phyloP scores from a whole-genome alignment of 2,329 filamentous ascomycete genomes.

The Teratosphaeria nubilosa region DNA sequence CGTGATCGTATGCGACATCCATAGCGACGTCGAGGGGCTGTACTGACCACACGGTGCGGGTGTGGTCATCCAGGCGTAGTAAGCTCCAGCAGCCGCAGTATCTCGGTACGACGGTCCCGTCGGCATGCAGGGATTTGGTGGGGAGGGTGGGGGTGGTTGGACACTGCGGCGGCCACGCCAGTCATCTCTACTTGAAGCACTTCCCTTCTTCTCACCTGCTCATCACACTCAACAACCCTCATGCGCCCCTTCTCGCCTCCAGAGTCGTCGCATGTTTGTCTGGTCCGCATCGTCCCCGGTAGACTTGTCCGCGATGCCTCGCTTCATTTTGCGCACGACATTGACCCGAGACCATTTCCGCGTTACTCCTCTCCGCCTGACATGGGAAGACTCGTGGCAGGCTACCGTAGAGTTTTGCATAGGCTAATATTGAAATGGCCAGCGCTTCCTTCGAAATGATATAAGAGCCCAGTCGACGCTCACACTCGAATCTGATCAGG shows the following conservation, averaged over 20 bases:
- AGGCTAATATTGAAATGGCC: not conserved
- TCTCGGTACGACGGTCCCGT: not conserved
- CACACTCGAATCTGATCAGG: not conserved
- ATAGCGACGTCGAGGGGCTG: constrained; percentile 39
- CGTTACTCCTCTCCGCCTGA: not conserved
- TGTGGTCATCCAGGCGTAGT: not conserved
- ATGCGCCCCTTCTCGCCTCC: too few species aligned
- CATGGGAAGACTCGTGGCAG: not conserved
- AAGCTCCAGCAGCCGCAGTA: not conserved
- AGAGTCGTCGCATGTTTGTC: not conserved
- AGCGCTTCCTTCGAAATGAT: not conserved
- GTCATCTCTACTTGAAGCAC: too few species aligned
- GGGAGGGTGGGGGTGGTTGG: not conserved
- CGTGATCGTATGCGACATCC: constrained; percentile 97
- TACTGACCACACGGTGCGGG: not conserved
- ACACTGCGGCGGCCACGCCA: too few species aligned
- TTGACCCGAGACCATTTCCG: not conserved
- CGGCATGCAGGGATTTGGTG: not conserved
- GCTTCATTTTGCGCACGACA: not conserved
- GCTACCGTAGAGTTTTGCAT: not conserved
- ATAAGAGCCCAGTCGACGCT: not conserved
- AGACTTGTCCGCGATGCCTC: not conserved
- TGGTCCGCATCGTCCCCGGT: not conserved
- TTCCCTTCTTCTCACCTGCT: too few species aligned
- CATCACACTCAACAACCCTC: too few species aligned